Evolutionary conservation across 163 green algal genomes (phyloP), one percentile per base, ranked within the genome.

Genomic region (Prototheca stagnorum): DNA sequence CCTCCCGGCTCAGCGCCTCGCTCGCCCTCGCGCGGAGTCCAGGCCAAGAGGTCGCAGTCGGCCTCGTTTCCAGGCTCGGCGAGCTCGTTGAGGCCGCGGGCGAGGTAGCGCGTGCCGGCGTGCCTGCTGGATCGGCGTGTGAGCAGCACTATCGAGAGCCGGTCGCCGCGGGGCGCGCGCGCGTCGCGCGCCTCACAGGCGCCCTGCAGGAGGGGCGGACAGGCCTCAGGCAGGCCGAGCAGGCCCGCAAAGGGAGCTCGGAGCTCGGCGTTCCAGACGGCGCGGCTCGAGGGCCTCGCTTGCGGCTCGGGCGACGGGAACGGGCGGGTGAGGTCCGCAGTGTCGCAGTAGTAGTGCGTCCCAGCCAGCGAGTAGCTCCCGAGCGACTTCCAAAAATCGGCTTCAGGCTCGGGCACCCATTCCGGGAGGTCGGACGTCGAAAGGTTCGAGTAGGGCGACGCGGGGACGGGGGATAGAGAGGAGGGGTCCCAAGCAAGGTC

Each of bases 211-310:
- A 97, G 61, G 20, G 70, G 53, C 16, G 88, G 89, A 53, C 79
- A 93, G 26, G 82, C 56, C n/a, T 57, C 40, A n/a, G 59, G 59
- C 45, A 95, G 65, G 0, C 77, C 74, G n/a, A n/a, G n/a, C 6
- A 84, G 39, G 23, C 39, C 47, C 12, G 63, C 44, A 53, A 97
- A 84, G 4, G 79, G 61, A 12, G 62, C 31, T 3, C 62, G 75
- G 35, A 96, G 75, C 68, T 77, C 92, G 33, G 67, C 61, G 65
- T 97, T 97, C 88, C 88, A 97, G 22, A 93, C 78, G 67, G 94
- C 55, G 93, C 79, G 62, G 46, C 35, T 17, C 28, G 34, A 7
- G 7, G 21, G 35, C 35, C 46, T 21, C 22, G 22, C 22, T 9
- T 46, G 47, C 11, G 61, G 27, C 2, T 57, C 35, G 35, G 62